A percentile compares a stretch with the other conserved stretches of the same genome.
Conservation (phyloP, 2,329 filamentous ascomycete species). For the Fonsecaea multimorphosa region DNA sequence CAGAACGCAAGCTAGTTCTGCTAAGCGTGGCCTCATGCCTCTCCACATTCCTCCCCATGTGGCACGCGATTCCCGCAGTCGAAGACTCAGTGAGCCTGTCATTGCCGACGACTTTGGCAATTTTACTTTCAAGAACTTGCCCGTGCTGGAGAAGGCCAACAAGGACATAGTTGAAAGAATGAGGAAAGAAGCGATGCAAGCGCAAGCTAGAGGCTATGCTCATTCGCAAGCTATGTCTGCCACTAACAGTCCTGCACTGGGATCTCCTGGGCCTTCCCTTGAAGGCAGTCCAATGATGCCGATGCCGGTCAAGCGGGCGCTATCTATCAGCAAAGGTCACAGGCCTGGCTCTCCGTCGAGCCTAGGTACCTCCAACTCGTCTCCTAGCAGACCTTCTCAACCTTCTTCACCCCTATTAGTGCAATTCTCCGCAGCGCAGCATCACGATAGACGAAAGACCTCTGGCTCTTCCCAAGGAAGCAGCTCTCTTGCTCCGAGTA, state of each 20-base stretch:
- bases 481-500: slow-evolving; percentile 71
- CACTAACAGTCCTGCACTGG: slow-evolving; percentile 43
- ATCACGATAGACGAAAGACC: slow-evolving; percentile 84
- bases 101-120: slow-evolving; percentile 91
- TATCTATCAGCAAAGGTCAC: slow-evolving; percentile 82
- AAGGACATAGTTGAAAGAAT: slow-evolving; percentile 98
- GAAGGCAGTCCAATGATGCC: slow-evolving; percentile 86
- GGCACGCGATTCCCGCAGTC: slow-evolving; percentile 77
- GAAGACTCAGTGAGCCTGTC: slow-evolving; percentile 88
- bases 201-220: slow-evolving; percentile 60
- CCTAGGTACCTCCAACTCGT: slow-evolving; percentile 79
- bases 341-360: slow-evolving; percentile 86
- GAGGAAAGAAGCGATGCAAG: slow-evolving; percentile 84
- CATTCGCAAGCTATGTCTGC: slow-evolving; percentile 49
- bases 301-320: slow-evolving; percentile 77
- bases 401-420: slow-evolving; percentile 91
- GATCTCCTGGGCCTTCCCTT: slow-evolving; percentile 70
- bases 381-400: slow-evolving; percentile 83
- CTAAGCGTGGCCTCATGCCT: slow-evolving; percentile 92
- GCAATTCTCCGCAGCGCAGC: slow-evolving; percentile 87
- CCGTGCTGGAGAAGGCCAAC: slow-evolving; percentile 95
- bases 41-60: slow-evolving; percentile 96
- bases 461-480: slow-evolving; percentile 79
- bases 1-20: slow-evolving; percentile 81
- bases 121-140: slow-evolving; percentile 96